phyloP scores from a whole-genome alignment of 305 asterid genomes.

The Rubia balearica region DNA sequence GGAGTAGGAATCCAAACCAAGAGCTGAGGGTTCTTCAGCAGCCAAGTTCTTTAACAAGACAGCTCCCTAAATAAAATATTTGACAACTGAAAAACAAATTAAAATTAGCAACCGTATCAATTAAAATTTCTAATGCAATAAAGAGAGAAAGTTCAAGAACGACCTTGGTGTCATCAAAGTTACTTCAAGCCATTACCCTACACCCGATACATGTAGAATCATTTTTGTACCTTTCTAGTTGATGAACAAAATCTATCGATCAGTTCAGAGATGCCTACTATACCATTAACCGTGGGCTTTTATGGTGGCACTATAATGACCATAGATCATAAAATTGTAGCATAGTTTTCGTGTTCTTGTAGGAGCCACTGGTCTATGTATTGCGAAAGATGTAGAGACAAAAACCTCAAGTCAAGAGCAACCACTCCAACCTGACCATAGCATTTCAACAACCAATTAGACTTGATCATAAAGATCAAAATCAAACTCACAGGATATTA shows the following conservation, averaged over 20 bases:
- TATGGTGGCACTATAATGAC: conserved; percentile 75
- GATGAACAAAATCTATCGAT: conserved; percentile 65
- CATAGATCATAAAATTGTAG: conserved; percentile 80
- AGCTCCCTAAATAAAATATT: conserved; percentile 51
- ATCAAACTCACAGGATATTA: conserved; percentile 4
- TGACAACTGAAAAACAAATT: conserved; percentile 22
- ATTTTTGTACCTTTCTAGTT: conserved; percentile 50
- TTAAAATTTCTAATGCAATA: conserved; percentile 16
- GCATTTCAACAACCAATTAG: conserved; percentile 16
- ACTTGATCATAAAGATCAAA: conserved; percentile 6
- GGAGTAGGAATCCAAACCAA: conserved; percentile 79
- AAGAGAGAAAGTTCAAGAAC: conserved; percentile 21
- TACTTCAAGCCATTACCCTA: conserved; percentile 80
- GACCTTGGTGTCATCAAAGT: conserved; percentile 98
- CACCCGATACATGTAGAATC: conserved; percentile 10
- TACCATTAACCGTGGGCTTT: conserved; percentile 77
- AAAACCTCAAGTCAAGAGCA: conserved; percentile 88
- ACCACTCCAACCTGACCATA: conserved; percentile 81
- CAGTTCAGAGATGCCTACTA: conserved; percentile 92
- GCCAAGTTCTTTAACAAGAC: conserved; percentile 73
- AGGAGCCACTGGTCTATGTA: conserved; percentile 90
- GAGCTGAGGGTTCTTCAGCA: conserved; percentile 94
- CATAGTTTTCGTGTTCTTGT: conserved; percentile 86
- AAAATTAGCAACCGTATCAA: conserved; percentile 20
- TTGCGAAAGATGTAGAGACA: conserved; percentile 91